Evolutionary conservation across 2,329 filamentous ascomycete species (phyloP), one percentile per base, ranked within the genome.

Genomic region (Biscogniauxia mediterranea): DNA sequence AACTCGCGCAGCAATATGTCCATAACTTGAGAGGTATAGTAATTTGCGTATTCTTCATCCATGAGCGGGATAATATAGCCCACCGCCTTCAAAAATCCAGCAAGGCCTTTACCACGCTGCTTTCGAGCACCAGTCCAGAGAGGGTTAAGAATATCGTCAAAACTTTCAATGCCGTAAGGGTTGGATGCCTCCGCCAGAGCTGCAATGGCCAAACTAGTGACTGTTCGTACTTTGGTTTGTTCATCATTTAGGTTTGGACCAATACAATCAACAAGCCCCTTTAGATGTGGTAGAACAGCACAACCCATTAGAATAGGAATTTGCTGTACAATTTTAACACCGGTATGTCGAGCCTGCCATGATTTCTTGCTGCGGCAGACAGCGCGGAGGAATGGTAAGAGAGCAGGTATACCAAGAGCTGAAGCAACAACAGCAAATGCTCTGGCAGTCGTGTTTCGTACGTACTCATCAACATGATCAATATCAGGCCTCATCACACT

Each of bases 1-100:
- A 99, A 99, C 74, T 99, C 95, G 70, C 95, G 88, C 28, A 98
- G 86, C 15, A 99, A 81, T 71, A 98, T 98, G 76, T 98, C 95
- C 94, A 99, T 98, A 71, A 99, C 97, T 76, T 99, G 93, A 68
- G 89, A 92, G 8, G 95, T 98, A 73, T 99, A 99, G 79, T 99
- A 99, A 75, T 97, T 98, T 77, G 95, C 94, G 75, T 97, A 98
- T 74, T 99, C 95, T 77, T 99, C 95, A 79, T 99, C 95, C 95
- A 99, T 99, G 57, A 99, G 85, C 4, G 95, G 95, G 65, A 99
- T 98, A 73, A 99, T 97, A 75, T 95, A 98, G 25, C 95, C 95
- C 52, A 99, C 94, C 54, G 95, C 95, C 79, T 99, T 99, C 64
- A 99, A 82, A 77, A 97, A 99, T 15, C 93, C 94, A 23, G 95